phyloP scores from a whole-genome alignment of 179 eudicot genomes.

The Beta macrorhiza region DNA sequence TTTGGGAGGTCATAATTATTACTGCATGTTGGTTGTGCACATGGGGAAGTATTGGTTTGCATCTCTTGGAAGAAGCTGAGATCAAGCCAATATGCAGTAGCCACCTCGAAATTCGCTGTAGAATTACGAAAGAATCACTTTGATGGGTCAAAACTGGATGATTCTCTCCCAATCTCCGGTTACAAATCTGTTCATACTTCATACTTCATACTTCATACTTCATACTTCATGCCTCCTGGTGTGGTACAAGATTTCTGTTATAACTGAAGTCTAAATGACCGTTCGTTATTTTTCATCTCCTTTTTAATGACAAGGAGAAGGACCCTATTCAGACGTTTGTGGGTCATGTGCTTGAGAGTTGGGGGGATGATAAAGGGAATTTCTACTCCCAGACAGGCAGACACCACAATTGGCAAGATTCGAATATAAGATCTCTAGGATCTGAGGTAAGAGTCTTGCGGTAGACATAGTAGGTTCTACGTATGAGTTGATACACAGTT shows the following conservation, averaged over 20 bases:
- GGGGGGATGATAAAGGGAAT: no score
- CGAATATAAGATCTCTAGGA: no score
- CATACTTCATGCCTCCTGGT: no score
- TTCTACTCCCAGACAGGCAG: no score
- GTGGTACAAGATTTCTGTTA: no score
- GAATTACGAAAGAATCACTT: neutral
- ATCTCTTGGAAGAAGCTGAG: conserved; percentile 10
- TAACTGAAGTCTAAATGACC: neutral
- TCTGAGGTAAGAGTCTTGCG: no score
- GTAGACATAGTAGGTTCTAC: neutral
- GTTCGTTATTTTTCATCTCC: neutral
- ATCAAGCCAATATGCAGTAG: neutral
- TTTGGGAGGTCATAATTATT: neutral
- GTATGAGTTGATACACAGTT: neutral
- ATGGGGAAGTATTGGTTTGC: neutral
- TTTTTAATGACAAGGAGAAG: no score
- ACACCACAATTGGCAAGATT: no score
- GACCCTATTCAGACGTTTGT: no score
- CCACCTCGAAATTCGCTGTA: neutral
- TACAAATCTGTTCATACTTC: no score
- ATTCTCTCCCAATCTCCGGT: neutral
- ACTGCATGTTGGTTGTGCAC: neutral
- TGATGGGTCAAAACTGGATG: neutral
- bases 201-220: no score
- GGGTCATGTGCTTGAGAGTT: no score